These are phyloP conservation scores for Colletotrichum sp. DNA, from an alignment of 2,329 filamentous ascomycete species.

Conservation along the genomic window DNA sequence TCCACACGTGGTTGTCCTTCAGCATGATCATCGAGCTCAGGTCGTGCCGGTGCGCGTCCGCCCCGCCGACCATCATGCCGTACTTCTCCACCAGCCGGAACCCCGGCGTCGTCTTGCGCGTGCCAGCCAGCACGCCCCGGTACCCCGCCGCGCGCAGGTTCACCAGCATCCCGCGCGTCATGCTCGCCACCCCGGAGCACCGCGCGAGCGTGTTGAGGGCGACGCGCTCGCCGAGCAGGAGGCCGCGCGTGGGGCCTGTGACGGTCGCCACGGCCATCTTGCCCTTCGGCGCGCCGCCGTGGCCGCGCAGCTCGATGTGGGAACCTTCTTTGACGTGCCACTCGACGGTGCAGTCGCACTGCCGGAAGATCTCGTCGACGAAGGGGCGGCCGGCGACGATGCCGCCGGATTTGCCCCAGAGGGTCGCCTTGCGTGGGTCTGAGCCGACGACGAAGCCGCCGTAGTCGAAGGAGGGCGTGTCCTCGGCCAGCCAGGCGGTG, in stretches of 20 bases:
- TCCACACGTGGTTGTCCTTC: conserved; percentile 99
- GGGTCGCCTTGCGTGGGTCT: conserved; percentile 63
- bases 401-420: conserved; percentile 75
- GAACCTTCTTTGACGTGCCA: conserved; percentile 85
- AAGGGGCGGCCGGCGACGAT: conserved; percentile 92
- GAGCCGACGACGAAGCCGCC: conserved; percentile 95
- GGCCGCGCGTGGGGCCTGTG: conserved; percentile 75
- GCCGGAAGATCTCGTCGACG: conserved; percentile 90
- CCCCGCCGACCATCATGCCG: conserved; percentile 92
- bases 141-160: conserved; percentile 73
- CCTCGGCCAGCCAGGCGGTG: conserved; percentile 88
- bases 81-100: conserved; percentile 98
- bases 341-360: conserved; percentile 88
- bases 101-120: conserved; percentile 94
- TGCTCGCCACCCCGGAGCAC: conserved; percentile 89
- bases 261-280: conserved; percentile 79
- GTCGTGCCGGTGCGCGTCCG: conserved; percentile 91
- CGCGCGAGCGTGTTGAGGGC: conserved; percentile 89
- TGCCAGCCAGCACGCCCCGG: conserved; percentile 85
- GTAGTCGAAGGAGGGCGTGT: conserved; percentile 96
- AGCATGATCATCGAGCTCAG: conserved; percentile 96
- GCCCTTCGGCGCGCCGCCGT: conserved; percentile 43
- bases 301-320: conserved; percentile 59
- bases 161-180: conserved; percentile 59
- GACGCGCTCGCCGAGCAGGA: conserved; percentile 92